Percentiles rank a stretch among this genome's conserved stretches.
Evolutionary conservation across 441 rosid genomes (phyloP).

Genomic region (Pelargonium citronellum): DNA sequence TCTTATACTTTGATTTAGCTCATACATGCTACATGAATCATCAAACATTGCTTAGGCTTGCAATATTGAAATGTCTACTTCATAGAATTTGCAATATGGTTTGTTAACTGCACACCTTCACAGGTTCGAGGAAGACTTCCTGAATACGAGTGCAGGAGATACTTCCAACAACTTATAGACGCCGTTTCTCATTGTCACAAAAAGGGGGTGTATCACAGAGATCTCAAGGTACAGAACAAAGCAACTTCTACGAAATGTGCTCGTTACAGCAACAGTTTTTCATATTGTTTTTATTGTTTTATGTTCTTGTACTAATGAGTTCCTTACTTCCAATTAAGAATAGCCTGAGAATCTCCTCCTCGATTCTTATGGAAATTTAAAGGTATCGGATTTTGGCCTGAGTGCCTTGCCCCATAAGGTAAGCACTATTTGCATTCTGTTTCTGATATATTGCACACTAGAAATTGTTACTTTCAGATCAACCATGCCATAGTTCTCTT

Average conservation of each 20-base stretch:
- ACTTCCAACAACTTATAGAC: slow-evolving; percentile 92
- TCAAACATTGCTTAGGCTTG: not conserved
- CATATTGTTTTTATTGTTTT: not conserved
- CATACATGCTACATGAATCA: not conserved
- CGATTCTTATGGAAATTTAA: slow-evolving; percentile 66
- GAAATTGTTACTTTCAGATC: not conserved
- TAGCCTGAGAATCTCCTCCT: slow-evolving; percentile 96
- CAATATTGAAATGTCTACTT: not conserved
- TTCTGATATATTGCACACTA: not conserved
- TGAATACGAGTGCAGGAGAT: slow-evolving; percentile 64
- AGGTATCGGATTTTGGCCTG: slow-evolving; percentile 92
- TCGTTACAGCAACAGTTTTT: slow-evolving; percentile 5
- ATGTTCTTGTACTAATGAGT: slow-evolving; percentile 21
- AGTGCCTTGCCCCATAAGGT: slow-evolving; percentile 84
- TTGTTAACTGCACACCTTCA: not conserved
- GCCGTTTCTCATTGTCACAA: slow-evolving; percentile 77
- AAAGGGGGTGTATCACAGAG: slow-evolving; percentile 93
- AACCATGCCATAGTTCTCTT: not conserved
- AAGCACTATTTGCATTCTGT: slow-evolving; percentile 24
- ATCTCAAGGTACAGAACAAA: slow-evolving; percentile 55
- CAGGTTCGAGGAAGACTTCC: slow-evolving; percentile 67
- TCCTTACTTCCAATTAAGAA: slow-evolving; percentile 10
- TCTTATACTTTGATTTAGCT: not conserved
- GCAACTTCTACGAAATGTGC: not conserved
- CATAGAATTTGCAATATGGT: not conserved